phyloP scores from a whole-genome alignment of 306 rosid species.

The Mucuna pruriens region DNA sequence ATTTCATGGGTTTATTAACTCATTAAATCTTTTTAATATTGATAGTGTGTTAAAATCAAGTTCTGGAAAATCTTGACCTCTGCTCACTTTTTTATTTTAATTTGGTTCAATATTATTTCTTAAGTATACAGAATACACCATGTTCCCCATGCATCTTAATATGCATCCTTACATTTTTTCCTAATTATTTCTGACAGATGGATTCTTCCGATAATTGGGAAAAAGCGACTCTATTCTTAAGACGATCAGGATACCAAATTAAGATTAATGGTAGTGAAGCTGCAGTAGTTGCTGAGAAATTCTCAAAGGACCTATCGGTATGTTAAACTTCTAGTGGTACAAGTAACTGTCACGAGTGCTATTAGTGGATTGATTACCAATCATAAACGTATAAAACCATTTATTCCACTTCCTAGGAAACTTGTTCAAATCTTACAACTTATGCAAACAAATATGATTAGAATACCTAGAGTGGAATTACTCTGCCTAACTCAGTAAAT shows the following conservation, averaged over 20 bases:
- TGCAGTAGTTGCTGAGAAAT: conserved; percentile 63
- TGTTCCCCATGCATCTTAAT: conserved; percentile 12
- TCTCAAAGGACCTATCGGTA: conserved; percentile 90
- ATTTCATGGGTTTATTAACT: not conserved
- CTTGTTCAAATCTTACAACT: conserved; percentile 6
- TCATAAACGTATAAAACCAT: conserved; percentile 1
- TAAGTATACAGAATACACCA: not conserved
- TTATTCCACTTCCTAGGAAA: not conserved
- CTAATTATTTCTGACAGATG: conserved; percentile 50
- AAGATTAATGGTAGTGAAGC: conserved; percentile 61
- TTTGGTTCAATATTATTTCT: conserved; percentile 10
- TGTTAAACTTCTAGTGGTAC: conserved; percentile 34
- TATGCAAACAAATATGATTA: not conserved
- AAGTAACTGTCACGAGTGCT: not conserved
- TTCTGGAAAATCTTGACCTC: not conserved
- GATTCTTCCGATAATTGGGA: conserved; percentile 94
- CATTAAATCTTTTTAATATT: not conserved
- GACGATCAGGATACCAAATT: conserved; percentile 79
- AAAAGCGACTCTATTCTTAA: conserved; percentile 66
- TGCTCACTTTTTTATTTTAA: not conserved
- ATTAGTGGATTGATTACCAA: not conserved
- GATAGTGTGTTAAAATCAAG: not conserved
- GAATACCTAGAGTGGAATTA: not conserved
- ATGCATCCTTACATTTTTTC: conserved; percentile 30
- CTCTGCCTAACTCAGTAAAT: not conserved